Conservation (phyloP, 2,329 filamentous ascomycete species). For the Xylariales sp. region DNA sequence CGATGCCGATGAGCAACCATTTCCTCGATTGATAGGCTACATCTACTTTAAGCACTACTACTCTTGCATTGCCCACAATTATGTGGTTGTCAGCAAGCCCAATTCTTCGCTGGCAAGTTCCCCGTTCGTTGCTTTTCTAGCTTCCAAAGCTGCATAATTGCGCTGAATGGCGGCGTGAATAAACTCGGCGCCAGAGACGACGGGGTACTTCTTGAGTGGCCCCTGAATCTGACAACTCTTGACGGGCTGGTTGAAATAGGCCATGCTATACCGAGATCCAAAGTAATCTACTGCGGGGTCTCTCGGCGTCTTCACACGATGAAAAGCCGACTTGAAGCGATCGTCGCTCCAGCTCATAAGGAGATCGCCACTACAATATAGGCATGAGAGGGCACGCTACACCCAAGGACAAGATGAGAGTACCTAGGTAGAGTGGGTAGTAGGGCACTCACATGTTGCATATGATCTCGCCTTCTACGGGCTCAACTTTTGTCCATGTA, state of each 20-base stretch:
- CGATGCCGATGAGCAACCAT: background rate
- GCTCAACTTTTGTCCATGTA: conserved; percentile 72
- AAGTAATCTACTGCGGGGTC: conserved; percentile 65
- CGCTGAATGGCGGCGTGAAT: conserved; percentile 66
- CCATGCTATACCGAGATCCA: conserved; percentile 72
- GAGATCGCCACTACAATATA: conserved; percentile 62
- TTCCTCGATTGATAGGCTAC: background rate
- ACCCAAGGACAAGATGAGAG: background rate
- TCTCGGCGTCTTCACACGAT: conserved; percentile 70
- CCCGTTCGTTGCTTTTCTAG: conserved; percentile 54
- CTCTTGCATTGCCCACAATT: background rate
- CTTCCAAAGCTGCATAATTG: conserved; percentile 65
- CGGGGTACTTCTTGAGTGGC: conserved; percentile 69
- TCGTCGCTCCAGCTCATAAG: conserved; percentile 76
- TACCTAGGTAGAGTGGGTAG: background rate
- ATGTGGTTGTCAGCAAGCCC: conserved; percentile 27
- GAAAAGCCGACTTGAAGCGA: conserved; percentile 74
- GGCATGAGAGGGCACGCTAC: conserved; percentile 13
- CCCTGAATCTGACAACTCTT: conserved; percentile 69
- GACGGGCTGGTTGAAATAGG: conserved; percentile 74
- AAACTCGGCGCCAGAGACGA: conserved; percentile 70
- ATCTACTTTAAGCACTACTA: background rate
- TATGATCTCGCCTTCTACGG: conserved; percentile 64
- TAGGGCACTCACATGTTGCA: conserved; percentile 64
- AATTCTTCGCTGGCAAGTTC: conserved; percentile 11